A percentile compares a stretch with the other conserved stretches of the same genome.
These are phyloP conservation scores for Pichia sp. DNA, from an alignment of 1,139 yeast genomes.

Conservation along the genomic window DNA sequence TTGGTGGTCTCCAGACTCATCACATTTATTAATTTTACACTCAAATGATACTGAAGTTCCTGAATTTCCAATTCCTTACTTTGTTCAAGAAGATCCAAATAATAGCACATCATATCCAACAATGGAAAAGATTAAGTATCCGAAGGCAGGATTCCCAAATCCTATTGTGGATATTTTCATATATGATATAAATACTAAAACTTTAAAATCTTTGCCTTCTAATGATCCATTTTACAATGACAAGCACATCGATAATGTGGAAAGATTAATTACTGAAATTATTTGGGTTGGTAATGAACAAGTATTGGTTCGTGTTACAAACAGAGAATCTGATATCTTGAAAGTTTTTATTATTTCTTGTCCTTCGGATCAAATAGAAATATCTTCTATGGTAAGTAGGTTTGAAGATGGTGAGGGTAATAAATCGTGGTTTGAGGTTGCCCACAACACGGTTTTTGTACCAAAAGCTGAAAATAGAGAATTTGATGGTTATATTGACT, in stretches of 20 bases:
- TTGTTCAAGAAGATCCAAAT: conserved; percentile 38
- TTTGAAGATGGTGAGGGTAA: conserved; percentile 31
- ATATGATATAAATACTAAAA: conserved; percentile 27
- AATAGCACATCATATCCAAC: conserved; percentile 37
- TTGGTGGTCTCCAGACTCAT: conserved; percentile 56
- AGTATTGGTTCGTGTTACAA: conserved; percentile 40
- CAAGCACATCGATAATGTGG: conserved; percentile 27
- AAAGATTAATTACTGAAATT: conserved; percentile 30
- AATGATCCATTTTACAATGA: conserved; percentile 33
- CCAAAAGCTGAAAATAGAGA: conserved; percentile 53
- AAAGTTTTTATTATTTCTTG: conserved; percentile 38
- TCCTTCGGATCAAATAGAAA: conserved; percentile 14
- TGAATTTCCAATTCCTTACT: conserved; percentile 45
- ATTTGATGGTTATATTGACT: conserved; percentile 49
- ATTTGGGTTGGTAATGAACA: conserved; percentile 41
- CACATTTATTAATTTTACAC: conserved; percentile 40
- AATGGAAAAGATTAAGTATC: conserved; percentile 39
- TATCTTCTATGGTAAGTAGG: conserved; percentile 34
- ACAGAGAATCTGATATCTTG: conserved; percentile 40
- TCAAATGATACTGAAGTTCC: conserved; percentile 51
- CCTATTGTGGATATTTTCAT: conserved; percentile 39
- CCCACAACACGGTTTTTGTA: conserved; percentile 61
- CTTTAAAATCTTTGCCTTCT: conserved; percentile 33
- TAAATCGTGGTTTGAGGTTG: conserved; percentile 67
- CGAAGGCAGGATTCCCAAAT: conserved; percentile 48